Percentiles rank a stretch among this genome's conserved stretches.
phyloP scores from a whole-genome alignment of 75 land plant genomes.

The Ceratopteris richardii region DNA sequence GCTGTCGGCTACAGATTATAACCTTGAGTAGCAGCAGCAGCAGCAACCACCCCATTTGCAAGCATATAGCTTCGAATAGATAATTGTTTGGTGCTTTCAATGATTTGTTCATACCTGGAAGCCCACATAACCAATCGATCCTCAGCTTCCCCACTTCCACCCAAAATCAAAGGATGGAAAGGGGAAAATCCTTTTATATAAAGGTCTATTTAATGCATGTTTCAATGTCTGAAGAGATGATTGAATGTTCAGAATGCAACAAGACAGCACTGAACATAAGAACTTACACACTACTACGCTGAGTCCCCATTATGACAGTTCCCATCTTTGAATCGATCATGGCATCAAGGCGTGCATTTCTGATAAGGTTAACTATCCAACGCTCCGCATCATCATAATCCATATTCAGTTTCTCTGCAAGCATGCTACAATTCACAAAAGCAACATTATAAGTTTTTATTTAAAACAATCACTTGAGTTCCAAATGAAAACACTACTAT shows the following conservation, averaged over 20 bases:
- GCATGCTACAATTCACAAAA: constrained; percentile 45
- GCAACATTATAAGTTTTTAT: too few relatives aligned
- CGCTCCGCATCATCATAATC: constrained; percentile 89
- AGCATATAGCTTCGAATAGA: constrained; percentile 62
- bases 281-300: constrained; percentile 85
- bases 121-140: background rate
- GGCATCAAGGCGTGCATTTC: constrained; percentile 63
- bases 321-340: constrained; percentile 83
- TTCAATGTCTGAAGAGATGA: too few relatives aligned
- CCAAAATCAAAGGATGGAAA: too few relatives aligned
- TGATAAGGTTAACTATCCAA: constrained; percentile 82
- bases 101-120: constrained; percentile 82
- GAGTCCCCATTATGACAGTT: constrained; percentile 83
- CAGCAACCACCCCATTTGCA: constrained; percentile 54
- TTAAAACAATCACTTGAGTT: too few relatives aligned
- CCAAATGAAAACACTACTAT: too few relatives aligned
- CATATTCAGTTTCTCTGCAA: constrained; percentile 87
- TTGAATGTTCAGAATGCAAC: too few relatives aligned
- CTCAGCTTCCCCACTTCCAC: too few relatives aligned
- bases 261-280: too few relatives aligned
- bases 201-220: background rate
- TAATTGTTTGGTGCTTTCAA: constrained; percentile 73
- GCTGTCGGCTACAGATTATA: too few relatives aligned
- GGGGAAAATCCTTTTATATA: background rate
- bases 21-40: constrained; percentile 29